Evolutionary conservation across 495 filamentous ascomycete genomes (phyloP), one percentile per base, ranked within the genome.

Genomic region (Copromyces sp.): DNA sequence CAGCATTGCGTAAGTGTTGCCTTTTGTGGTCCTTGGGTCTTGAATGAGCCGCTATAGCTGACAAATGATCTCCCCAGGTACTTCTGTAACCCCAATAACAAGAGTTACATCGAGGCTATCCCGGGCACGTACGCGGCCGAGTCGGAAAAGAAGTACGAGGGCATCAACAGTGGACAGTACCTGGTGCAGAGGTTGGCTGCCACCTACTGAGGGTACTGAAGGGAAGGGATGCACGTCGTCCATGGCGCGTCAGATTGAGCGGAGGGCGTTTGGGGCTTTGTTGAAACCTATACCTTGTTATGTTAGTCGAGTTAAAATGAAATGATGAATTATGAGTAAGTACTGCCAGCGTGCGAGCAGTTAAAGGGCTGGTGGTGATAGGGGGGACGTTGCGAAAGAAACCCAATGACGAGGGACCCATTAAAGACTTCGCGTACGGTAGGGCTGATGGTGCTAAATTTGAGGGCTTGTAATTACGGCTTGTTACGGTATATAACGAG

Each of bases 31-130:
- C 45, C 45, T n/a, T 24, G 8, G 45, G 2, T 3, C 32, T 76
- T 61, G 8, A 32, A n/a, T 38, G 12, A 32, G 9, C 61, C 11
- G 20, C 3, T 1, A 24, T 24, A 12, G 75, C 72, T 72, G 77
- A 76, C 39, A 69, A 41, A 74, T 37, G 29, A 47, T 20, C 41
- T 47, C 44, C 44, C 70, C 83, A 80, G 84, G 4, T 94, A 95
- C 81, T 98, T 98, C 80, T 97, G 95, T 84, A 97, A 97, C 75
- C 94, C 95, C 9, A 93, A 98, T 74, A 91, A 88, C 77, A 87
- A 94, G 72, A 83, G 83, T 72, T 81, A 85, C 69, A 98, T 98
- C 76, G 92, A 97, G 70, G 94, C 90, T 0, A 88, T 98, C 44
- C 95, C 94, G 0, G 93, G 94, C 7, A 97, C 95, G 0, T 97